phyloP scores from a whole-genome alignment of 371 early-diverging fungal genomes.

The Apophysomyces sp. region DNA sequence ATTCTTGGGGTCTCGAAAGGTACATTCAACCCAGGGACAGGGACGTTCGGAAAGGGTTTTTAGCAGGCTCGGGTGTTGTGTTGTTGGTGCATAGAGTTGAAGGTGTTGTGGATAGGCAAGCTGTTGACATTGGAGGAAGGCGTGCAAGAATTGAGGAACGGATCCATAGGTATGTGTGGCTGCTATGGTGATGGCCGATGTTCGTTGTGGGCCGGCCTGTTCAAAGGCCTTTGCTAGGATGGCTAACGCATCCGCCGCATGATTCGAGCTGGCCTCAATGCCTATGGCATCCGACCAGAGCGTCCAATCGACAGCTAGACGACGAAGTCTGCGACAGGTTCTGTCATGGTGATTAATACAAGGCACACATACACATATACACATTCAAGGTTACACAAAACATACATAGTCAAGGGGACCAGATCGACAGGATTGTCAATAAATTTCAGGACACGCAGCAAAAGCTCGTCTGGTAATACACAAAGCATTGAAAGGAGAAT shows the following conservation, averaged over 20 bases:
- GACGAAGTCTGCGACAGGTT: slow-evolving; percentile 12
- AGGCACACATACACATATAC: slow-evolving; percentile 8
- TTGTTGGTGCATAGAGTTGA: neutral
- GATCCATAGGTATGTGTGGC: neutral
- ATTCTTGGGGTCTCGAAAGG: neutral
- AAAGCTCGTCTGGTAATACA: slow-evolving; percentile 26
- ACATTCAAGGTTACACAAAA: neutral
- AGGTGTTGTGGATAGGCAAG: neutral
- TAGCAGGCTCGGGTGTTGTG: neutral
- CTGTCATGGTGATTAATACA: slow-evolving; percentile 3
- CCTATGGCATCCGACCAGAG: slow-evolving; percentile 15
- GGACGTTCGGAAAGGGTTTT: neutral
- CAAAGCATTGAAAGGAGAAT: slow-evolving; percentile 10
- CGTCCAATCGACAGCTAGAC: slow-evolving; percentile 7
- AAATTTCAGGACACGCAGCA: slow-evolving; percentile 21
- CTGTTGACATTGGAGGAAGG: slow-evolving; percentile 1
- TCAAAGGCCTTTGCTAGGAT: neutral
- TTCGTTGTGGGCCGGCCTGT: neutral
- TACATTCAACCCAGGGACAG: neutral
- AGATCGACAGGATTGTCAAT: slow-evolving; percentile 26
- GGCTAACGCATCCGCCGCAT: neutral
- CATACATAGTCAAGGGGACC: slow-evolving; percentile 31
- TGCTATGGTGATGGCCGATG: neutral
- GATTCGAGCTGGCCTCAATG: neutral
- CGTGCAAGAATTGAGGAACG: neutral